These are phyloP conservation scores for Euphorbia corollata DNA, from an alignment of 441 rosid species.

Conservation along the genomic window DNA sequence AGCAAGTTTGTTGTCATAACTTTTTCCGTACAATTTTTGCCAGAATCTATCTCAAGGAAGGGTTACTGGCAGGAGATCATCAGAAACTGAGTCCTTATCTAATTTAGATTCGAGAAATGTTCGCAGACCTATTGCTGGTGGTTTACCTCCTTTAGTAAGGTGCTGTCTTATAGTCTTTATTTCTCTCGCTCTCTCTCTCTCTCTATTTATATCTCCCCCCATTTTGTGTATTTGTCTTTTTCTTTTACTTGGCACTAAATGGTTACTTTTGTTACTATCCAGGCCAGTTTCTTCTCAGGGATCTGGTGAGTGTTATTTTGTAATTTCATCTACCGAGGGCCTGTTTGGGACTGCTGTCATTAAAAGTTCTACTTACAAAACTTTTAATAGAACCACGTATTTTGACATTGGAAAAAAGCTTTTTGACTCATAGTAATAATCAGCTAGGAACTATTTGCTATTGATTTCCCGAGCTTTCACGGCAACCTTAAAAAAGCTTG, in stretches of 20 bases:
- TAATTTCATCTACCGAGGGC: constrained; percentile 4
- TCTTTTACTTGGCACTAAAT: neutral
- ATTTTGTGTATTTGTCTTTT: neutral
- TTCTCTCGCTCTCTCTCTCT: constrained; percentile 9
- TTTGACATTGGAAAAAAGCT: no score
- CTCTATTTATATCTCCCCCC: neutral
- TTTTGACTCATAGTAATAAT: no score
- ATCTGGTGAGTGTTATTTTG: constrained; percentile 52
- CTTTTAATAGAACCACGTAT: no score
- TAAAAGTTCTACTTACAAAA: no score
- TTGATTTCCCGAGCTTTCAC: no score
- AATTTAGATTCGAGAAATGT: constrained; percentile 61
- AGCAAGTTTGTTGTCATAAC: neutral
- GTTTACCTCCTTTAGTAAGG: constrained; percentile 91
- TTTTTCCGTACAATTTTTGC: neutral
- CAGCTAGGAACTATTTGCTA: no score
- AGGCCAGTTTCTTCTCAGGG: constrained; percentile 60
- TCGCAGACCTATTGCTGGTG: constrained; percentile 77
- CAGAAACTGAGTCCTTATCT: constrained; percentile 54
- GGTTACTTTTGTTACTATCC: constrained; percentile 15
- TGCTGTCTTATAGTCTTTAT: constrained; percentile 18
- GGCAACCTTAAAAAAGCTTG: no score
- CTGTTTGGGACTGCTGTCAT: no score
- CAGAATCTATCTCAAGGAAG: constrained; percentile 51
- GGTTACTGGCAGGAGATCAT: constrained; percentile 57